phyloP scores from a whole-genome alignment of 768 basidiomycete genomes.

The Strobilomyces confusus region DNA sequence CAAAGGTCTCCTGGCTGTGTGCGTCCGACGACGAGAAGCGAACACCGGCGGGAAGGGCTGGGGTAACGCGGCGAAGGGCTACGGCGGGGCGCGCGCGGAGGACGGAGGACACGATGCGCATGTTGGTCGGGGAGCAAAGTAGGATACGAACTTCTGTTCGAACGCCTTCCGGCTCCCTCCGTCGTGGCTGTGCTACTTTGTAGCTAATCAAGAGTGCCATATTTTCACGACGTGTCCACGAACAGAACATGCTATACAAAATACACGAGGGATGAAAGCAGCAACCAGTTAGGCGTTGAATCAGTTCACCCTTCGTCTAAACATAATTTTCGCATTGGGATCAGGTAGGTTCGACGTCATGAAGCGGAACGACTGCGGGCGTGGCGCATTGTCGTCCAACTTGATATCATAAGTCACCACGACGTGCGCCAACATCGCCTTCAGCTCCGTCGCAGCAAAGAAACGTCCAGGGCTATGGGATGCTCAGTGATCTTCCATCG shows the following conservation, averaged over 20 bases:
- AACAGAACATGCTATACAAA: too few species aligned
- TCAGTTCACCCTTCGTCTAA: background rate
- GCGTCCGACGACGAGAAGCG: slow-evolving; percentile 45
- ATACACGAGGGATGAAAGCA: too few species aligned
- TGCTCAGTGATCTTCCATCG: background rate
- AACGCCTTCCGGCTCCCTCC: slow-evolving; percentile 16
- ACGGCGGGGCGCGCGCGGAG: slow-evolving; percentile 58
- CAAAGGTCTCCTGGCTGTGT: slow-evolving; percentile 89
- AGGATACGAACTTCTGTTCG: background rate
- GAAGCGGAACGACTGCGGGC: background rate
- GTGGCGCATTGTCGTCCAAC: background rate
- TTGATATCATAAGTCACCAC: slow-evolving; percentile 7
- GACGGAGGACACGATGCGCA: slow-evolving; percentile 60
- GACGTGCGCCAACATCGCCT: slow-evolving; percentile 7
- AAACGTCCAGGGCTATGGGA: slow-evolving; percentile 15
- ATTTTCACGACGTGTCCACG: too few species aligned
- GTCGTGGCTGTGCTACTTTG: slow-evolving; percentile 14
- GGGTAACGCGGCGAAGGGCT: slow-evolving; percentile 38
- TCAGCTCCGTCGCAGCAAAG: slow-evolving; percentile 8
- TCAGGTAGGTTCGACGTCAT: background rate
- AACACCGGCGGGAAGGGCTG: slow-evolving; percentile 37
- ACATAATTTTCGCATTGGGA: background rate
- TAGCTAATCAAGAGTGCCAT: background rate
- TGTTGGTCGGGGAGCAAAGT: slow-evolving; percentile 29
- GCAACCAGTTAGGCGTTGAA: background rate